Conservation (phyloP, 257 asterid species). For the Lavandula angustifolia region DNA sequence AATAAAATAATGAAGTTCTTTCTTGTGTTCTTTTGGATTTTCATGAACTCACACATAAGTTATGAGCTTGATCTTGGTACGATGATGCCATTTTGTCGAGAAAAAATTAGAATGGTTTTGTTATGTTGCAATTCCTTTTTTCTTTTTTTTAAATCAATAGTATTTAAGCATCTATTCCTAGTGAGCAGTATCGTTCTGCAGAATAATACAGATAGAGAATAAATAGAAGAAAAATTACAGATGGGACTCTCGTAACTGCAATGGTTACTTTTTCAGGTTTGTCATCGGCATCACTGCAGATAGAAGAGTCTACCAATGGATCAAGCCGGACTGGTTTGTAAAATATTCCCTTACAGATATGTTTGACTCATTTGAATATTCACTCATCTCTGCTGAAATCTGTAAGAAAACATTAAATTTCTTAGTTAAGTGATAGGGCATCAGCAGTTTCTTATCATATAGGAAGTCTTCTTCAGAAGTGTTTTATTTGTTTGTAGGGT, state of each 20-base stretch:
- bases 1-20: background rate
- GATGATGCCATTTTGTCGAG: conserved; percentile 6
- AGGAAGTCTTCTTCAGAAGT: conserved; percentile 13
- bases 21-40: conserved; percentile 14
- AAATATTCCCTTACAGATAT: background rate
- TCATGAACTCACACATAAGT: background rate
- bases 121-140: conserved; percentile 7
- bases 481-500: conserved; percentile 13
- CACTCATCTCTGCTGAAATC: background rate
- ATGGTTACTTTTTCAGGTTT: conserved; percentile 57
- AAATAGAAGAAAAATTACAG: background rate
- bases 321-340: conserved; percentile 61
- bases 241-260: conserved; percentile 9
- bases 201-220: background rate
- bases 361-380: conserved; percentile 10
- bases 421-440: background rate
- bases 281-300: conserved; percentile 87
- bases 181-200: conserved; percentile 1
- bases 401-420: conserved; percentile 7
- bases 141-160: conserved; percentile 11
- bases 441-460: background rate
- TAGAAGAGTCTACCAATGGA: conserved; percentile 56
- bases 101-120: conserved; percentile 2
- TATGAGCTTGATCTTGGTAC: background rate
- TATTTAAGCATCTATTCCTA: conserved; percentile 8